Base-by-base conservation (phyloP, 2,329 filamentous ascomycete species). In the Sporothrix schenckii region DNA sequence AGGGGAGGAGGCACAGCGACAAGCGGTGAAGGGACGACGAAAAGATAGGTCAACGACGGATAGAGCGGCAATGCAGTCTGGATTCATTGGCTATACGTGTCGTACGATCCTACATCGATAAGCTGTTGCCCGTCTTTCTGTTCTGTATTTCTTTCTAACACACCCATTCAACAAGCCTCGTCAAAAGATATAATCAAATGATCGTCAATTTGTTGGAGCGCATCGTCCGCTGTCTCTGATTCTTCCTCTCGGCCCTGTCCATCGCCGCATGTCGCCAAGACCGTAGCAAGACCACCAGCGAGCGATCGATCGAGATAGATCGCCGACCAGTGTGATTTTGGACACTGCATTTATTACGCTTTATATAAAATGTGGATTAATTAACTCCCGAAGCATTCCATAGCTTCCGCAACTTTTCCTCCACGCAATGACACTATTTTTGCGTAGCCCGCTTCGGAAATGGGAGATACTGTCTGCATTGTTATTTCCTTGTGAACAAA, bases 261-360 rank as follows among this genome's bases (percentile, higher is more conserved):
- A 27, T 50, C 58, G 27, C 4, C 39, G 21, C 61, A 39, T 66
- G 47, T 30, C 30, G 68, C 68, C 68, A 69, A 69, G 68, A 58
- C 21, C 44, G 24, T 49, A 54, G 24, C 68, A 67, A 54, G 60
- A 7, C 61, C 68, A 52, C 56, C n/a, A 34, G 5, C 34, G 34
- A 34, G 34, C 34, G 27, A 39, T 14, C 68, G 50, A 60, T 70
- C 54, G 27, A 52, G 61, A 61, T 70, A 66, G 56, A 19, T n/a
- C 60, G 63, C 61, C 41, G 63, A 53, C 53, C 60, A 4, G 34
- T 13, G 14, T 13, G 4, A 21, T 13, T 27, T 60, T 70, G 63
- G 65, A 34, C 6, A 34, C 49, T 54, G 4, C 44, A 30, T 34
- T 60, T 53, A n/a, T 66, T 39, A 14, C 7, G 7, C 6, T 6